Evolutionary conservation across 176 grass and related monocot species (phyloP).

Genomic region (Puccinellia tenuiflora): DNA sequence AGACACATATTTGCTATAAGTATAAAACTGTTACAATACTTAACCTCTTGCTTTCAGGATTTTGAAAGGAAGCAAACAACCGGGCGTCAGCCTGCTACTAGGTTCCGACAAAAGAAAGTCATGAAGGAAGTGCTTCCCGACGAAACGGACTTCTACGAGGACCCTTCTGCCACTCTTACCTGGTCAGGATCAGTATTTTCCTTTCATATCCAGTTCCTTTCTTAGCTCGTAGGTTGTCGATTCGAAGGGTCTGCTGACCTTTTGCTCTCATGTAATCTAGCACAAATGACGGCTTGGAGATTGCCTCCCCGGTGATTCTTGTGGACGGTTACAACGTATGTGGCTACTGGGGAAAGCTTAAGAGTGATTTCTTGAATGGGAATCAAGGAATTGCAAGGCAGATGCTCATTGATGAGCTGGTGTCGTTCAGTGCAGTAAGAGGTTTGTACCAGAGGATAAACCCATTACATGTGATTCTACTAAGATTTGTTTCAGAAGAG

Average conservation of each 20-base stretch:
- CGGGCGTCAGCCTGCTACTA: slow-evolving; percentile 48
- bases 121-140: slow-evolving; percentile 67
- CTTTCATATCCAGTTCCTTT: not conserved
- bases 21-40: not conserved
- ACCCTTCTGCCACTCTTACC: slow-evolving; percentile 62
- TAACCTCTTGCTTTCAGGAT: slow-evolving; percentile 47
- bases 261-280: slow-evolving; percentile 34
- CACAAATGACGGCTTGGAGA: slow-evolving; percentile 62
- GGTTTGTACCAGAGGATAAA: slow-evolving; percentile 32
- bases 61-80: slow-evolving; percentile 49
- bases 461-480: not conserved
- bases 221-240: not conserved
- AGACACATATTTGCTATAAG: not conserved
- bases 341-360: slow-evolving; percentile 89
- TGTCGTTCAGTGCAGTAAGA: slow-evolving; percentile 71
- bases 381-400: slow-evolving; percentile 80
- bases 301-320: slow-evolving; percentile 72
- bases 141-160: slow-evolving; percentile 56
- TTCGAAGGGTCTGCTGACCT: slow-evolving; percentile 14
- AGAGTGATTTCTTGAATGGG: slow-evolving; percentile 75
- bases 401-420: slow-evolving; percentile 78
- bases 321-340: slow-evolving; percentile 96
- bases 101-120: slow-evolving; percentile 84
- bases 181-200: slow-evolving; percentile 45
- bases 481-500: not conserved